These are phyloP conservation scores for Crithidia fasciculata DNA, from an alignment of 208 protist species.

Conservation along the genomic window DNA sequence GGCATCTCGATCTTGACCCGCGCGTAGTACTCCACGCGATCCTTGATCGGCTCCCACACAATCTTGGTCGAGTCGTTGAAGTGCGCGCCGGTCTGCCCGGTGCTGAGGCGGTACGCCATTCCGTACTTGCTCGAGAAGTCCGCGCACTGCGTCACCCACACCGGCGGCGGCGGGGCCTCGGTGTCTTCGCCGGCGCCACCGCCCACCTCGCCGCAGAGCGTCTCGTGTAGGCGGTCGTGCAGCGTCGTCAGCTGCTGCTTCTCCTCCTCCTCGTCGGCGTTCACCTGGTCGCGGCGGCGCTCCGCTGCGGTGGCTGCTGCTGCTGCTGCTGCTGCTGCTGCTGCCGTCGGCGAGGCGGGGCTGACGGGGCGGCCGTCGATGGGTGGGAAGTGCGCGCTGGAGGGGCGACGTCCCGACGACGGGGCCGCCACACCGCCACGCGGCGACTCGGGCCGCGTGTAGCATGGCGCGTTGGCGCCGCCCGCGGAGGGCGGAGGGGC, in stretches of 20 bases:
- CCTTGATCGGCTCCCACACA: slow-evolving; percentile 80
- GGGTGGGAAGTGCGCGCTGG: slow-evolving; percentile 25
- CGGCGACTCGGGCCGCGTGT: slow-evolving; percentile 14
- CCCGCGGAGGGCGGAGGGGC: slow-evolving; percentile 12
- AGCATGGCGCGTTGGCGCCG: slow-evolving; percentile 11
- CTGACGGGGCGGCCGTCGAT: slow-evolving; percentile 8
- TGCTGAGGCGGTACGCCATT: slow-evolving; percentile 95
- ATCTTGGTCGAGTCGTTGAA: slow-evolving; percentile 99
- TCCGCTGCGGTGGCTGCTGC: slow-evolving; percentile 1
- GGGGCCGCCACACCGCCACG: slow-evolving; percentile 15
- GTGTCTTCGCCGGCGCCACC: slow-evolving; percentile 9
- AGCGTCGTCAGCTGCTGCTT: slow-evolving; percentile 61
- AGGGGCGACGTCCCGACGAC: slow-evolving; percentile 18
- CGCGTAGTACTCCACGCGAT: slow-evolving; percentile 83
- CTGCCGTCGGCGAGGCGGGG: slow-evolving; percentile 7
- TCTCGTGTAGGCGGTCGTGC: slow-evolving; percentile 75
- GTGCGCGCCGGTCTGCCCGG: slow-evolving; percentile 94
- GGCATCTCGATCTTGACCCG: slow-evolving; percentile 67
- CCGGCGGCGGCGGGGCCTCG: slow-evolving; percentile 39
- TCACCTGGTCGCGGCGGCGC: slow-evolving; percentile 10
- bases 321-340: neutral
- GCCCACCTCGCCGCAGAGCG: slow-evolving; percentile 41
- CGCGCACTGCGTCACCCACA: slow-evolving; percentile 93
- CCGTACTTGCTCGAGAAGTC: slow-evolving; percentile 98
- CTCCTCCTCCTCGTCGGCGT: slow-evolving; percentile 47